These are phyloP conservation scores for Acacia pycnantha DNA, from an alignment of 331 rosid species.

Conservation along the genomic window DNA sequence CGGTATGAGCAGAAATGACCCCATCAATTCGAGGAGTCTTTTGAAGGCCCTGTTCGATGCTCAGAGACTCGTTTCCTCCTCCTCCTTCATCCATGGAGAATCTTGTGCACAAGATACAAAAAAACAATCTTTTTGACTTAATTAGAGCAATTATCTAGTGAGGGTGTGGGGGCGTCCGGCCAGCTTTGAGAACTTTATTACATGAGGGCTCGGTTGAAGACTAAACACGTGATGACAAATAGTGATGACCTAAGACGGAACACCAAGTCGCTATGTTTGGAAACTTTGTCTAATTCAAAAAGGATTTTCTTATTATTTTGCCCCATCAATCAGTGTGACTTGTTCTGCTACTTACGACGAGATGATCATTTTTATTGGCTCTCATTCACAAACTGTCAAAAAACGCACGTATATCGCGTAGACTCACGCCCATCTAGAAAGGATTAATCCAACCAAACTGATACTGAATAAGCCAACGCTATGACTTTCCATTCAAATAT, in stretches of 20 bases:
- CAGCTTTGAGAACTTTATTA: background rate
- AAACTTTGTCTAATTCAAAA: background rate
- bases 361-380: background rate
- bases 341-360: background rate
- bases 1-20: slow-evolving; percentile 49
- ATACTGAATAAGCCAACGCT: background rate
- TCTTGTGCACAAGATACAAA: background rate
- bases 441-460: background rate
- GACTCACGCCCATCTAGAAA: background rate
- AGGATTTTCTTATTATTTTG: background rate
- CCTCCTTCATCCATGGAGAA: slow-evolving; percentile 37
- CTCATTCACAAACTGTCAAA: background rate
- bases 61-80: slow-evolving; percentile 11
- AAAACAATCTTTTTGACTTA: background rate
- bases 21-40: slow-evolving; percentile 9
- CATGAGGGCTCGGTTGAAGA: background rate
- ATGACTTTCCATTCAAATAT: background rate
- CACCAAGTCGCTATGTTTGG: background rate
- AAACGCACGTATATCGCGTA: background rate
- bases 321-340: background rate
- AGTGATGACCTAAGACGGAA: background rate
- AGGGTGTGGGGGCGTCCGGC: background rate
- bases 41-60: slow-evolving; percentile 35
- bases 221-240: background rate
- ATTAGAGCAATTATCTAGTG: background rate